Evolutionary conservation across 352 stramenopile genomes (phyloP), one percentile per base, ranked within the genome.

Genomic region (Pythium angustatum): DNA sequence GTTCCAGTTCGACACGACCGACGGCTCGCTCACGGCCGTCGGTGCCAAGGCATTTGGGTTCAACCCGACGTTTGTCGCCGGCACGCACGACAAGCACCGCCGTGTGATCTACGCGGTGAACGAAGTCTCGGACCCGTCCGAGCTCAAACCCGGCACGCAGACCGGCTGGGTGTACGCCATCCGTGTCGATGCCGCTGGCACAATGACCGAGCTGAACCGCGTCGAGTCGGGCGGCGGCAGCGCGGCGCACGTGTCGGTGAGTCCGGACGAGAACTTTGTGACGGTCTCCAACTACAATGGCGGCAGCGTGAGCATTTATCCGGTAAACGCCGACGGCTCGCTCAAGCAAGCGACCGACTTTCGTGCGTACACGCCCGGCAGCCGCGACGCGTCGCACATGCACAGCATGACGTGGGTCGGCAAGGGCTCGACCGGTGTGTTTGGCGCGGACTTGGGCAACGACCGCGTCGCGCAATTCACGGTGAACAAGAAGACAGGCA

Each of bases 361-460:
- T 34, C 58, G 85, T 52, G 60, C 77, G 43, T 90, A 79, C 65
- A 64, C 41, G 17, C 38, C 26, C 10, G 73, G 68, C 22, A 62
- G 67, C 45, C 81, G 88, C 45, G 74, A 83, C 24, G 72, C 66
- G 3, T 51, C 78, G 3, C 79, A 88, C 62, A 73, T 85, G 68
- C 83, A 91, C 72, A 90, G 80, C 54, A 81, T 78, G 53, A 84
- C 71, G 44, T 91, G 83, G 83, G 54, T 84, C 28, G 56, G 59
- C 45, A 72, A 71, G 17, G 72, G 70, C 49, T 77, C 72, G 7
- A 75, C 71, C 1, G 67, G 69, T 53, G 59, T 88, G 26, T 67
- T 87, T 5, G 77, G 69, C 17, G 72, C 80, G 5, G 85, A 91
- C 43, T 60, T 90, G 0, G 83, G 80, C n/a, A 89, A 76, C 57